phyloP scores from a whole-genome alignment of 179 eudicot genomes.

The Silene vulgaris region DNA sequence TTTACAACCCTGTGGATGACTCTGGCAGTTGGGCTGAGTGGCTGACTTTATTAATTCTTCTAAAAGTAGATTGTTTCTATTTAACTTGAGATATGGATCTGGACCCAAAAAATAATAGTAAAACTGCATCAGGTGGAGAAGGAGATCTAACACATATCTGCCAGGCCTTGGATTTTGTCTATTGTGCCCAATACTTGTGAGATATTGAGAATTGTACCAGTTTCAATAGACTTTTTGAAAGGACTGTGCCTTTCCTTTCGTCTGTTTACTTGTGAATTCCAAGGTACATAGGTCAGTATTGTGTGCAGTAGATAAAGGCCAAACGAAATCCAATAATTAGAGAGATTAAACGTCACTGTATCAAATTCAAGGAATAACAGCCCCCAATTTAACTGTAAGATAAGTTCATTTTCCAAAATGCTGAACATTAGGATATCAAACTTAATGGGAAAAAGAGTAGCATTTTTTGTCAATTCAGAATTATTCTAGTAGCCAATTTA shows the following conservation, averaged over 20 bases:
- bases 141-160: not conserved
- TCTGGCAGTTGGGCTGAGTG: not conserved
- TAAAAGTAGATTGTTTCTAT: not conserved
- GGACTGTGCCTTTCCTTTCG: not conserved
- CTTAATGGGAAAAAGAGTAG: conserved; percentile 7
- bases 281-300: too few species aligned
- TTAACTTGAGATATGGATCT: not conserved
- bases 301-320: too few species aligned
- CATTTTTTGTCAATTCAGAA: not conserved
- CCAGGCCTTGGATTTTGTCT: not conserved
- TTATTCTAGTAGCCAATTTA: not conserved
- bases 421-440: not conserved
- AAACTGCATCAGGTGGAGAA: not conserved
- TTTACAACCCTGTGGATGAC: not conserved
- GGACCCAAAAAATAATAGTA: not conserved
- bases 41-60: not conserved
- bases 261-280: not conserved
- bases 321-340: too few species aligned
- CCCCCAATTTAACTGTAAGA: too few species aligned
- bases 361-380: not conserved
- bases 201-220: not conserved
- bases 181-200: not conserved
- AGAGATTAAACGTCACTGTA: not conserved
- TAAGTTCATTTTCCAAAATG: not conserved
- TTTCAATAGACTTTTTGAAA: not conserved